Base-by-base conservation (phyloP, 805 yeast species). In the Saccharomycopsis sp. region DNA sequence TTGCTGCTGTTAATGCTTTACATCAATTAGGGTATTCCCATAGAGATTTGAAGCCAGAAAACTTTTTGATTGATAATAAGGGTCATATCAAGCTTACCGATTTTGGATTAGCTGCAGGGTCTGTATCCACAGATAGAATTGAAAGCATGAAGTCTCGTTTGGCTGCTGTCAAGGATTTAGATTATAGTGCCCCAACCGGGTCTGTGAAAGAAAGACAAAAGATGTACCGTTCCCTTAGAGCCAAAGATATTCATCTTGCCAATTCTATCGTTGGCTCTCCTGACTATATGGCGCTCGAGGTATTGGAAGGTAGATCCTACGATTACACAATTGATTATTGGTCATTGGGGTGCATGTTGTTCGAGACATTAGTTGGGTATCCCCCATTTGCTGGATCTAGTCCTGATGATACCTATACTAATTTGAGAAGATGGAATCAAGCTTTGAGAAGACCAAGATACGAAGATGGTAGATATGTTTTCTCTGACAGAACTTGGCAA, bases 231-330 rank as follows among this genome's bases (percentile, higher is more conserved):
- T 83, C 86, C n/a, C 70, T 85, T 56, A 82, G 96, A 64, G 86
- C 83, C 60, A 68, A 70, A 3, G 96, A 91, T 65, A 79, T 89
- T 59, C 90, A 88, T 65, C 86, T 87, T 67, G 98, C 99, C 16
- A 89, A 89, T 66, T 90, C 97, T 1, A 89, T 92, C 64, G 99
- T 94, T 15, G 99, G 99, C 0, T 88, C 96, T 3, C 99, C 99
- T 1, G 99, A 94, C 71, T 94, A 94, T 69, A 94, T 94, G 99
- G 99, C 99, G 1, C 77, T 94, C 54, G 99, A 94, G 71, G 98
- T 94, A 12, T 80, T 94, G 56, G 96, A 90, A 71, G 99, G 99
- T 5, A 87, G 87, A 67, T 83, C 85, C 59, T 94, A 94, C 71
- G 97, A 94, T 69, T 91, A 86, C 70, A 92, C 99, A 15, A 96